Evolutionary conservation across 2,329 filamentous ascomycete species (phyloP), one percentile per base, ranked within the genome.

Genomic region (Xylaria sp.): DNA sequence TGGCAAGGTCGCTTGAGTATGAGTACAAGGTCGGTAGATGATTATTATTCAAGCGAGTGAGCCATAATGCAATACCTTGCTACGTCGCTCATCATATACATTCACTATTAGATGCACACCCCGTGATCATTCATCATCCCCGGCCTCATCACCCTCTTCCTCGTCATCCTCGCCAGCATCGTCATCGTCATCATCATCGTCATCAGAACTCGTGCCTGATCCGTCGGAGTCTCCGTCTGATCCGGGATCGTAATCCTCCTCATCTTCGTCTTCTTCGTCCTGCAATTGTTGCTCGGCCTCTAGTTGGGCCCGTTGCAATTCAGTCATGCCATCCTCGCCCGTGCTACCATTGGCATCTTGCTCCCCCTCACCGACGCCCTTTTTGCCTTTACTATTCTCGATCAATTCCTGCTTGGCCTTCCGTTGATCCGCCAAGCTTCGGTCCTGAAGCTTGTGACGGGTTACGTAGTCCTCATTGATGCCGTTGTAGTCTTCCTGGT

Each of bases 381-480:
- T 80, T 75, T 83, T 84, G 75, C 78, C 82, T 73, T 84, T 84
- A 21, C 80, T 82, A 71, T 90, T 90, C 75, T 90, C 88, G 2
- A 85, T 85, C 60, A 90, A 77, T 76, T 89, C 83, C 32, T 85
- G 81, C 83, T 90, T 91, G 1, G 88, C 90, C 74, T 89, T 89
- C 60, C 90, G 80, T 75, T 88, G 85, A 75, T 92, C 89, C 0
- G 89, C 89, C 88, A 92, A 89, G 75, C 89, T 91, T 68, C 88
- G 82, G 74, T 92, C 89, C 69, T 90, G 87, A 30, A 92, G 82
- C 0, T 85, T 83, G 71, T 91, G 86, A 9, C 83, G 83, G 73
- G 85, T 85, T 55, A 92, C 83, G 73, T 90, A 92, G n/a, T 75
- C 77, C 70, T 86, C 84, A 73, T 90, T 88, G 69, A 92, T 91